phyloP scores from a whole-genome alignment of 73 alveolate species.

The Paramecium pentaurelia region DNA sequence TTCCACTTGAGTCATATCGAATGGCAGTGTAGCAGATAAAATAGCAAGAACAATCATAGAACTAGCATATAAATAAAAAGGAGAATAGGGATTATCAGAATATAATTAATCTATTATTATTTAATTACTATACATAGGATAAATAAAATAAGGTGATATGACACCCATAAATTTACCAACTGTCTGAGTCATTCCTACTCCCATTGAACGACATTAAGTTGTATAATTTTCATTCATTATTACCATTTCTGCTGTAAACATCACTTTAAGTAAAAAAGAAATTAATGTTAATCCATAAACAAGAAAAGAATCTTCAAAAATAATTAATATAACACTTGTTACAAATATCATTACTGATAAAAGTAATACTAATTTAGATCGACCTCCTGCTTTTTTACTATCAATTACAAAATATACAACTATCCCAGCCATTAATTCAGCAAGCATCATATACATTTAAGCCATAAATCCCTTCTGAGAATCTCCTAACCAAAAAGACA shows the following conservation, averaged over 20 bases:
- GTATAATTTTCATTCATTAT: constrained; percentile 39
- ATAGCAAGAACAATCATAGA: background rate
- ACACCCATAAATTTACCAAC: no score
- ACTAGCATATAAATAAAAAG: background rate
- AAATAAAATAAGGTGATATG: background rate
- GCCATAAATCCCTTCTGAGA: background rate
- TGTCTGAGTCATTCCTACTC: constrained; percentile 31
- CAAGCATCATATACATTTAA: background rate
- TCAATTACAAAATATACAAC: background rate
- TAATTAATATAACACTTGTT: background rate
- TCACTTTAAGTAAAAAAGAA: background rate
- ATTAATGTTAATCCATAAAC: background rate
- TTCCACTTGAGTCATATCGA: constrained; percentile 1
- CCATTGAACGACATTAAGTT: constrained; percentile 10
- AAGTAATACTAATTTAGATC: background rate
- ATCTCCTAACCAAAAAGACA: background rate
- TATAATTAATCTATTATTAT: background rate
- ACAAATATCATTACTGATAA: background rate
- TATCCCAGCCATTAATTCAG: background rate
- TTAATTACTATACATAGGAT: background rate
- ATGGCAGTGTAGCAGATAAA: background rate
- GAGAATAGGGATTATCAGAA: background rate
- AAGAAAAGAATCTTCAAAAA: background rate
- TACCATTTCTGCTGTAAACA: constrained; percentile 36
- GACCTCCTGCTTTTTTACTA: background rate